phyloP scores from a whole-genome alignment of 768 basidiomycete species.

The Dendrothele bispora region DNA sequence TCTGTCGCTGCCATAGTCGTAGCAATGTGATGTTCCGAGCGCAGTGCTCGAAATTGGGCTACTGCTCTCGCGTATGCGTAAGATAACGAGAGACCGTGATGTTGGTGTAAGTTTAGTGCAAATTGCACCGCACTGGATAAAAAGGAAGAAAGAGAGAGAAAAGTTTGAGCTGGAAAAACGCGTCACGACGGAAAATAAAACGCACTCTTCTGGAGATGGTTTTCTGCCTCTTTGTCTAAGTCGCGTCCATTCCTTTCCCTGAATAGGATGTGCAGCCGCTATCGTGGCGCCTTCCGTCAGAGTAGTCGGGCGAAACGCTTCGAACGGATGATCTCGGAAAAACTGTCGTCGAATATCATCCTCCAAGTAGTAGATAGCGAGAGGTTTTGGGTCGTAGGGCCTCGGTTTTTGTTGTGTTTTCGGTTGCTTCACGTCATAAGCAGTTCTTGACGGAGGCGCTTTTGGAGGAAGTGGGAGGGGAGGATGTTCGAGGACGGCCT shows the following conservation, averaged over 20 bases:
- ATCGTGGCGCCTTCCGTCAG: constrained; percentile 71
- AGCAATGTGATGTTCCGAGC: constrained; percentile 80
- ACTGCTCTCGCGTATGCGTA: constrained; percentile 80
- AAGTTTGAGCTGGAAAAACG: background rate
- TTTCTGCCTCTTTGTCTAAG: constrained; percentile 80
- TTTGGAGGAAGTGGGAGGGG: constrained; percentile 83
- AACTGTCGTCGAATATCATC: constrained; percentile 88
- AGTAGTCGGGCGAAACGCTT: constrained; percentile 80
- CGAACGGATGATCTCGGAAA: constrained; percentile 95
- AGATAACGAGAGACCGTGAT: constrained; percentile 64
- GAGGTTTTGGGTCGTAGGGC: constrained; percentile 44
- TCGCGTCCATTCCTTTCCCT: constrained; percentile 70
- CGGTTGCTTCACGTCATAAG: constrained; percentile 46
- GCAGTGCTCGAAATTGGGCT: constrained; percentile 84
- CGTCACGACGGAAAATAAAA: too few species aligned
- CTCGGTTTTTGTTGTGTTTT: constrained; percentile 29
- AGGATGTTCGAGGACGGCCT: constrained; percentile 85
- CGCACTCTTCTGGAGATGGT: constrained; percentile 90
- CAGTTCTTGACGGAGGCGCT: constrained; percentile 56
- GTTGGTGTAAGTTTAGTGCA: constrained; percentile 71
- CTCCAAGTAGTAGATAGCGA: constrained; percentile 74
- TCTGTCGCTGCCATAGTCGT: constrained; percentile 77
- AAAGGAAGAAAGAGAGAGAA: constrained; percentile 12
- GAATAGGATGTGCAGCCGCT: constrained; percentile 53
- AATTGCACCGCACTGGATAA: constrained; percentile 71